Percentiles rank a stretch among this genome's conserved stretches.
Conservation (phyloP, 805 yeast species). For the Wickerhamomyces bisporus region DNA sequence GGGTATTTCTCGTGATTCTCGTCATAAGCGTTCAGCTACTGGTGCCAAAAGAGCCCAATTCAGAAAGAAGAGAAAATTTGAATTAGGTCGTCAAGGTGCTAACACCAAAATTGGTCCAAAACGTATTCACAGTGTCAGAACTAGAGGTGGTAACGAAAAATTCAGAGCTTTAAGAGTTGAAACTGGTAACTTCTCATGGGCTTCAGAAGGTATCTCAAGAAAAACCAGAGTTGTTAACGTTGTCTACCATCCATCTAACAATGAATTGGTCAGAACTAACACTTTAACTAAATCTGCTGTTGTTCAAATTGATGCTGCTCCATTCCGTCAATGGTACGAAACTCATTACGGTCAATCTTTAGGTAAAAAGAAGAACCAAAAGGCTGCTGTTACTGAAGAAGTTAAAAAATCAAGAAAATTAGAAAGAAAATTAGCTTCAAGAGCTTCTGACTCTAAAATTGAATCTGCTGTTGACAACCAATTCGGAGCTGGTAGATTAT, state of each 20-base stretch:
- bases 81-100: constrained; percentile 99
- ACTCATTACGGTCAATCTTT: constrained; percentile 92
- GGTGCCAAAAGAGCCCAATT: constrained; percentile 99
- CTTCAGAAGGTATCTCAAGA: constrained; percentile 96
- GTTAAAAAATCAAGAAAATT: constrained; percentile 68
- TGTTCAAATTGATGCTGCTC: constrained; percentile 99
- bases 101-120: constrained; percentile 98
- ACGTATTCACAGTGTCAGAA: constrained; percentile 98
- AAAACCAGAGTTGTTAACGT: constrained; percentile 99
- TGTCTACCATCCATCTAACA: constrained; percentile 99
- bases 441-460: constrained; percentile 79
- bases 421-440: constrained; percentile 89
- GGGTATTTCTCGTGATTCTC: constrained; percentile 99
- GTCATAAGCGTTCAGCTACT: constrained; percentile 99
- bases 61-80: constrained; percentile 99
- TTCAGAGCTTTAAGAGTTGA: constrained; percentile 99
- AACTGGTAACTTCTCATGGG: constrained; percentile 99
- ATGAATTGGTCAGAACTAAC: constrained; percentile 99
- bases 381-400: constrained; percentile 42
- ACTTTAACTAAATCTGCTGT: constrained; percentile 98
- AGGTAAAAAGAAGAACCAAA: constrained; percentile 73
- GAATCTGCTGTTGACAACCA: constrained; percentile 91
- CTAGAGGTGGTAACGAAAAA: constrained; percentile 99
- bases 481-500: constrained; percentile 98
- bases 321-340: constrained; percentile 99